Evolutionary conservation across 1,139 yeast genomes (phyloP).

Genomic region (Hanseniaspora sp.): DNA sequence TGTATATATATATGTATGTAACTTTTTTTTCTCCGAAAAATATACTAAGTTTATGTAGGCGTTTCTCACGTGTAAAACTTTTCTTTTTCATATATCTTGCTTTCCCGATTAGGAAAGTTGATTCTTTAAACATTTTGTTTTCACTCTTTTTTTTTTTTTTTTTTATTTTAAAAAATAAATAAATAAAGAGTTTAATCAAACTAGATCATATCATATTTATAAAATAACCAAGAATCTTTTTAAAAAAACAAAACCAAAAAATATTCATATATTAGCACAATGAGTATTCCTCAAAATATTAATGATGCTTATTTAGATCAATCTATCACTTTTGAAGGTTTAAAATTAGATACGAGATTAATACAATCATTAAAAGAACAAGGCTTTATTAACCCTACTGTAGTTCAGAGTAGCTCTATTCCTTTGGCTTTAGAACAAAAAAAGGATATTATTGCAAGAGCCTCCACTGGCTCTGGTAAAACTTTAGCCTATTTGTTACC

Average conservation of each 20-base stretch:
- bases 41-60: background rate
- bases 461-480: conserved; percentile 85
- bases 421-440: conserved; percentile 81
- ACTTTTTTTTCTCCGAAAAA: too few species aligned
- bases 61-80: background rate
- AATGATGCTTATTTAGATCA: conserved; percentile 61
- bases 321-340: conserved; percentile 55
- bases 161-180: too few species aligned
- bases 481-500: conserved; percentile 79
- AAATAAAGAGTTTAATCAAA: too few species aligned
- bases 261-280: background rate
- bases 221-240: too few species aligned
- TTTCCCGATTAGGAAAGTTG: background rate
- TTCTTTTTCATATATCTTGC: background rate
- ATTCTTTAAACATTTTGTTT: background rate
- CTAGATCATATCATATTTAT: too few species aligned
- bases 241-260: too few species aligned
- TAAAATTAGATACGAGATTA: conserved; percentile 68
- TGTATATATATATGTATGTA: background rate
- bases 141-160: background rate
- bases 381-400: conserved; percentile 77
- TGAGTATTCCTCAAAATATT: conserved; percentile 28
- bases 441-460: conserved; percentile 77
- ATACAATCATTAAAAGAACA: conserved; percentile 72
- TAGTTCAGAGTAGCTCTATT: conserved; percentile 83